phyloP scores from a whole-genome alignment of 306 rosid genomes.

The Acacia crassicarpa region DNA sequence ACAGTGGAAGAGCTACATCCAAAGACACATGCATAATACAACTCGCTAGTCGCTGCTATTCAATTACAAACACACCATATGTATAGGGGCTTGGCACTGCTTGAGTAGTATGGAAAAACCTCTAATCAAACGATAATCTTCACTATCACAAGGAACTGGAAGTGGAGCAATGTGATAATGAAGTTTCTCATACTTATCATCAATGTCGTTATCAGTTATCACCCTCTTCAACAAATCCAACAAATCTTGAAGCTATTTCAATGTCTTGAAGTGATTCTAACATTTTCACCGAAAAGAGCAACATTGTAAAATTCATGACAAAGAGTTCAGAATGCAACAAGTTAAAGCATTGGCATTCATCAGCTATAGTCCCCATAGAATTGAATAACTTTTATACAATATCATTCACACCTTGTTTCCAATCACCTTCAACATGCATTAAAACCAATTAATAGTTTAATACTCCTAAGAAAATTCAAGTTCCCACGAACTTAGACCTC shows the following conservation, averaged over 20 bases:
- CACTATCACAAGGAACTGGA: too few species aligned
- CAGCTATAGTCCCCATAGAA: constrained; percentile 15
- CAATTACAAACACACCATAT: too few species aligned
- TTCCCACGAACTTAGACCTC: background rate
- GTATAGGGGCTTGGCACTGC: too few species aligned
- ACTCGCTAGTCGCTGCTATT: too few species aligned
- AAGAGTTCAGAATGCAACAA: constrained; percentile 19
- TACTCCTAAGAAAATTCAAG: constrained; percentile 2
- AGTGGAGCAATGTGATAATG: constrained; percentile 75
- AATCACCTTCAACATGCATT: background rate
- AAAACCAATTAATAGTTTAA: background rate
- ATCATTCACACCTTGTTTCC: constrained; percentile 7
- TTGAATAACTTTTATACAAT: background rate
- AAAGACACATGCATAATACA: too few species aligned
- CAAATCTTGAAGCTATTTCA: too few species aligned
- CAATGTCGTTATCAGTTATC: constrained; percentile 82
- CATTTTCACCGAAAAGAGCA: too few species aligned
- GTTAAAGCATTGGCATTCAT: background rate
- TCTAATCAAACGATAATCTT: too few species aligned
- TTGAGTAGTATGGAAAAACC: too few species aligned
- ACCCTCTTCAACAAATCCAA: too few species aligned
- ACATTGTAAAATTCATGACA: constrained; percentile 33
- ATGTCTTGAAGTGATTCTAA: too few species aligned
- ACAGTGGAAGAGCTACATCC: too few species aligned
- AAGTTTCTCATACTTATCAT: constrained; percentile 89